Percentiles rank a stretch among this genome's conserved stretches.
phyloP scores from a whole-genome alignment of 768 basidiomycete genomes.

The Boletus subparvulus region DNA sequence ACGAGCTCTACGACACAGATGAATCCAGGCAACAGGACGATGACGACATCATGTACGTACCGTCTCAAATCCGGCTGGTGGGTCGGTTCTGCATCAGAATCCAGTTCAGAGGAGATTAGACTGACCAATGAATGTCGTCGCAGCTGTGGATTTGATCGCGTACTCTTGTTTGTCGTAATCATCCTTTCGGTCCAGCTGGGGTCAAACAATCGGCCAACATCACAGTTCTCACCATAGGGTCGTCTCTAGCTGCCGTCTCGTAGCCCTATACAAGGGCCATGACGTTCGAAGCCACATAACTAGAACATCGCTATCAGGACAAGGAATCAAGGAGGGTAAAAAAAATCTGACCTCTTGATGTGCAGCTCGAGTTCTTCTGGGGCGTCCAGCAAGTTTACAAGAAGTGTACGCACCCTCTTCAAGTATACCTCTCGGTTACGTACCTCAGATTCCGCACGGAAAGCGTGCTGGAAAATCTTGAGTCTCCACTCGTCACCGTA shows the following conservation, averaged over 20 bases:
- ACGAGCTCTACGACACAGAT: conserved; percentile 20
- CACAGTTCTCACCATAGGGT: conserved; percentile 22
- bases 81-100: background rate
- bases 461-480: conserved; percentile 28
- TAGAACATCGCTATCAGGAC: background rate
- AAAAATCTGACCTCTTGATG: conserved; percentile 16
- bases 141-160: conserved; percentile 29
- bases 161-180: conserved; percentile 17
- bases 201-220: conserved; percentile 23
- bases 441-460: conserved; percentile 23
- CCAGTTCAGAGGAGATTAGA: background rate
- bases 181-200: conserved; percentile 14
- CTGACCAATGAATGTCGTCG: conserved; percentile 25
- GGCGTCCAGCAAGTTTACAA: conserved; percentile 20
- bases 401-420: conserved; percentile 19
- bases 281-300: conserved; percentile 27
- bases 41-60: conserved; percentile 6
- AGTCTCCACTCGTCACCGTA: conserved; percentile 32
- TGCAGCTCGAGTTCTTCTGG: conserved; percentile 26
- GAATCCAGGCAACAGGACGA: background rate
- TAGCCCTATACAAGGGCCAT: conserved; percentile 30
- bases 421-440: conserved; percentile 22
- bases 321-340: background rate
- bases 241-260: conserved; percentile 15
- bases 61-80: conserved; percentile 27